These are phyloP conservation scores for Boletus patriciae DNA, from an alignment of 768 basidiomycete genomes.

Conservation along the genomic window DNA sequence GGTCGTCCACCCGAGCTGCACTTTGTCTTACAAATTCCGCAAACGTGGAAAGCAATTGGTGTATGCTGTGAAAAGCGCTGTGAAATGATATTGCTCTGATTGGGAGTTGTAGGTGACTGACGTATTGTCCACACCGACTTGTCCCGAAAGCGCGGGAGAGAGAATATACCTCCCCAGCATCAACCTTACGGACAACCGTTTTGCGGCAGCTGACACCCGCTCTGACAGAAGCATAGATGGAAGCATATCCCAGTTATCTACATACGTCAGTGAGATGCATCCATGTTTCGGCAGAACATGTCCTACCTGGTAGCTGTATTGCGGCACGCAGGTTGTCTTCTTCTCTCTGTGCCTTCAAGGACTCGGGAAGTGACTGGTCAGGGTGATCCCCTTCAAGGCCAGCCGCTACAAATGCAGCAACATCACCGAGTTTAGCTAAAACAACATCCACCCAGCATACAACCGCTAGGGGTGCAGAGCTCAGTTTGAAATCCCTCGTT, in stretches of 20 bases:
- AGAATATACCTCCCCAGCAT: slow-evolving; percentile 58
- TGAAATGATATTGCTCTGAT: background rate
- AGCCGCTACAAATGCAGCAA: slow-evolving; percentile 32
- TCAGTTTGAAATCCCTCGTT: slow-evolving; percentile 27
- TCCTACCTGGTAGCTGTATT: slow-evolving; percentile 64
- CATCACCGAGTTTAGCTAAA: slow-evolving; percentile 51
- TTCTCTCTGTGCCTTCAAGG: slow-evolving; percentile 42
- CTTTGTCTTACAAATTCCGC: slow-evolving; percentile 22
- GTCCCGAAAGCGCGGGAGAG: slow-evolving; percentile 35
- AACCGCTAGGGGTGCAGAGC: slow-evolving; percentile 32
- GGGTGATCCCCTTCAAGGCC: slow-evolving; percentile 17
- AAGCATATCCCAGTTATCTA: slow-evolving; percentile 58
- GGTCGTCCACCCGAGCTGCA: slow-evolving; percentile 15
- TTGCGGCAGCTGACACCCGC: slow-evolving; percentile 57
- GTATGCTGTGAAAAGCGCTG: slow-evolving; percentile 10
- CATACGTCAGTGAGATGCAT: slow-evolving; percentile 13
- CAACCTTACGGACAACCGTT: slow-evolving; percentile 57
- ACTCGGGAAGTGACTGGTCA: slow-evolving; percentile 25
- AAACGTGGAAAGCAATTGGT: slow-evolving; percentile 13
- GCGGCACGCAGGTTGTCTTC: slow-evolving; percentile 58
- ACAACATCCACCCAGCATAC: slow-evolving; percentile 69
- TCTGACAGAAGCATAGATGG: slow-evolving; percentile 46
- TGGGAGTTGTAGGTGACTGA: slow-evolving; percentile 14
- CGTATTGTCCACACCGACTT: slow-evolving; percentile 14
- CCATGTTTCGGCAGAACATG: background rate